These are phyloP conservation scores for Lachancea sp. DNA, from an alignment of 805 yeast species.

Conservation along the genomic window DNA sequence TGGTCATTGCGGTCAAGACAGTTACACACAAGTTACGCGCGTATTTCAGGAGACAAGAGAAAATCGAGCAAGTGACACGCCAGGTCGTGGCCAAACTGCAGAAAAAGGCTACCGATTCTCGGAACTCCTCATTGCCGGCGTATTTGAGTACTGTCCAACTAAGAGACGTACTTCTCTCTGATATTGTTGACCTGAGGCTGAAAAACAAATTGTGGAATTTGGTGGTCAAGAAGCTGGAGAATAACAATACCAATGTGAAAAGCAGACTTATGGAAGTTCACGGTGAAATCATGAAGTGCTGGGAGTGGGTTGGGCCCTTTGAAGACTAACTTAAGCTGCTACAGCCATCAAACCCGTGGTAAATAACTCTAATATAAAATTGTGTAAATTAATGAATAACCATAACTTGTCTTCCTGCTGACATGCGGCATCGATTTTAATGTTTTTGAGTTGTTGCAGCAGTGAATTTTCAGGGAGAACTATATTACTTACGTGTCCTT, in stretches of 20 bases:
- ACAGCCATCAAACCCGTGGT: neutral
- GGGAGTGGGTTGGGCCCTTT: constrained; percentile 70
- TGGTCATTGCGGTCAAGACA: constrained; percentile 20
- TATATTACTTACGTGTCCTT: no score
- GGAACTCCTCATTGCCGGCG: constrained; percentile 28
- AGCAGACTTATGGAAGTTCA: constrained; percentile 60
- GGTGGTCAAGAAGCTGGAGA: constrained; percentile 51
- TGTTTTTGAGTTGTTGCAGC: no score
- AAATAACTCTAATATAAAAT: constrained; percentile 1
- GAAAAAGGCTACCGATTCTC: constrained; percentile 37
- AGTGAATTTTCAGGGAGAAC: no score
- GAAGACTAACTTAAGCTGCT: constrained; percentile 9
- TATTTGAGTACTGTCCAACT: constrained; percentile 67
- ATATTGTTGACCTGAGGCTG: constrained; percentile 23
- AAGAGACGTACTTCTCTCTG: constrained; percentile 53
- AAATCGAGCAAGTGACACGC: constrained; percentile 41
- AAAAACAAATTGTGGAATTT: constrained; percentile 52
- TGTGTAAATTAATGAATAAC: neutral
- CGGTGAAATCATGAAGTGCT: constrained; percentile 81
- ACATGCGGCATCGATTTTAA: no score
- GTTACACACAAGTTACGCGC: constrained; percentile 34
- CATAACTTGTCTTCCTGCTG: neutral
- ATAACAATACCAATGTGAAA: constrained; percentile 55
- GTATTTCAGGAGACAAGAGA: constrained; percentile 35
- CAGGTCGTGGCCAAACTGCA: constrained; percentile 47